Evolutionary conservation across 257 asterid species (phyloP).

Genomic region (Knoxia roxburghii): DNA sequence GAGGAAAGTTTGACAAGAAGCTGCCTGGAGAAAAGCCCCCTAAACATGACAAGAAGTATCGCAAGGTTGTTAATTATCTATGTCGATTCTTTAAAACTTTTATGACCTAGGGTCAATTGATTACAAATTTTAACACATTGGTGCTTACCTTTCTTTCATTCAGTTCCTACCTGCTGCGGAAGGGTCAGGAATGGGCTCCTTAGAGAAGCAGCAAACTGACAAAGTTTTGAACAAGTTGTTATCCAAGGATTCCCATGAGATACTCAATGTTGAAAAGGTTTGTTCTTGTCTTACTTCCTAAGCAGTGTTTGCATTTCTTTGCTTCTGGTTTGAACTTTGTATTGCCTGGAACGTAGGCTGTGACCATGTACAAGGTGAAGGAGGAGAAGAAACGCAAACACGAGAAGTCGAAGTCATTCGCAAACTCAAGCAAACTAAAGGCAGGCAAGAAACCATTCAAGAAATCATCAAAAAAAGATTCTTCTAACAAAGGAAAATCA

Average conservation of each 20-base stretch:
- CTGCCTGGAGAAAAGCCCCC: conserved; percentile 78
- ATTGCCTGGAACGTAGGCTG: conserved; percentile 51
- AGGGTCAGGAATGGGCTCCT: conserved; percentile 90
- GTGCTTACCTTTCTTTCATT: conserved; percentile 9
- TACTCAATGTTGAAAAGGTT: conserved; percentile 89
- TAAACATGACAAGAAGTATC: conserved; percentile 88
- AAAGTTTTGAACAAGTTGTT: conserved; percentile 71
- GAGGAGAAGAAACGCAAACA: conserved; percentile 58
- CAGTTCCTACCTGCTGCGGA: conserved; percentile 88
- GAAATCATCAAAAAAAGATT: conserved; percentile 44
- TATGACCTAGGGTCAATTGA: neutral
- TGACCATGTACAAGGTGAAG: conserved; percentile 85
- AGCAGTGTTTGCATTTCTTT: neutral
- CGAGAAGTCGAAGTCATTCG: conserved; percentile 39
- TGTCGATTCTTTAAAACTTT: conserved; percentile 5
- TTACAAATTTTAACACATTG: neutral
- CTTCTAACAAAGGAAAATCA: conserved; percentile 60
- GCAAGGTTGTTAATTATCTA: conserved; percentile 51
- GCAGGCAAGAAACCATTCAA: conserved; percentile 57
- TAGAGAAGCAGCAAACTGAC: conserved; percentile 81
- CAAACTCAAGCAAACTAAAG: conserved; percentile 51
- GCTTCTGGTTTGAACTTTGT: conserved; percentile 9
- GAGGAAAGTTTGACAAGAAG: conserved; percentile 96
- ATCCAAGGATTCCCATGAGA: conserved; percentile 69
- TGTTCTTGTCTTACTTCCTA: neutral